A percentile compares a stretch with the other conserved stretches of the same genome.
phyloP scores from a whole-genome alignment of 2,329 filamentous ascomycete genomes.

The Aspergillus sp. region DNA sequence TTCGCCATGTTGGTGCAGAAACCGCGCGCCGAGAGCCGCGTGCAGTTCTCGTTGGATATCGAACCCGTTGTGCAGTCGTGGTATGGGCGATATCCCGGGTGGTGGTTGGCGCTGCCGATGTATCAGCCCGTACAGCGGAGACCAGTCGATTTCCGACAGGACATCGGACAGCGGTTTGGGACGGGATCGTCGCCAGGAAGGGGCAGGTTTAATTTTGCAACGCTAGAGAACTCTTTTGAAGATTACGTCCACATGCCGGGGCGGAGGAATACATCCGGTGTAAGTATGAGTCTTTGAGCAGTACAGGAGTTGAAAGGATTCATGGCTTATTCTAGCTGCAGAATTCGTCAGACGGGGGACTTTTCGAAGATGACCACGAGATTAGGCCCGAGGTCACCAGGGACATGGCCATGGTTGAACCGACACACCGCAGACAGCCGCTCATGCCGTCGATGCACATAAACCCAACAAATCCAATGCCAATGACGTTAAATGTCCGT shows the following conservation, averaged over 20 bases:
- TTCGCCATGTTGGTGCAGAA: slow-evolving; percentile 45
- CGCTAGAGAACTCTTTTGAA: slow-evolving; percentile 33
- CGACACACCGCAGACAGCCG: not conserved
- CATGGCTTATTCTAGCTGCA: not conserved
- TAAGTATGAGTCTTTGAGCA: slow-evolving; percentile 4
- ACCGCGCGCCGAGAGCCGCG: slow-evolving; percentile 30
- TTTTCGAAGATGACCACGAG: not conserved
- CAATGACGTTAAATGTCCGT: not conserved
- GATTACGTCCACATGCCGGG: slow-evolving; percentile 41
- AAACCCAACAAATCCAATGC: not conserved
- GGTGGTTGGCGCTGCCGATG: slow-evolving; percentile 29
- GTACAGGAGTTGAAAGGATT: not conserved
- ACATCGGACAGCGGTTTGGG: slow-evolving; percentile 40
- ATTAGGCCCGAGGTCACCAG: not conserved
- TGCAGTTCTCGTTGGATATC: slow-evolving; percentile 36
- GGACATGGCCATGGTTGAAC: not conserved
- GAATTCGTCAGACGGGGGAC: not conserved
- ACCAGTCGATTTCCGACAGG: slow-evolving; percentile 32
- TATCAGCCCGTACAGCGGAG: slow-evolving; percentile 33
- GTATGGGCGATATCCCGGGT: slow-evolving; percentile 35
- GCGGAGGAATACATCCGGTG: slow-evolving; percentile 28
- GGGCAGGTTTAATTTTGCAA: slow-evolving; percentile 41
- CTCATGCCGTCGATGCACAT: not conserved
- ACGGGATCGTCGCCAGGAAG: slow-evolving; percentile 27
- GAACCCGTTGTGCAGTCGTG: slow-evolving; percentile 36